Conservation (phyloP, 2,329 filamentous ascomycete genomes). For the Aspergillus sp. region DNA sequence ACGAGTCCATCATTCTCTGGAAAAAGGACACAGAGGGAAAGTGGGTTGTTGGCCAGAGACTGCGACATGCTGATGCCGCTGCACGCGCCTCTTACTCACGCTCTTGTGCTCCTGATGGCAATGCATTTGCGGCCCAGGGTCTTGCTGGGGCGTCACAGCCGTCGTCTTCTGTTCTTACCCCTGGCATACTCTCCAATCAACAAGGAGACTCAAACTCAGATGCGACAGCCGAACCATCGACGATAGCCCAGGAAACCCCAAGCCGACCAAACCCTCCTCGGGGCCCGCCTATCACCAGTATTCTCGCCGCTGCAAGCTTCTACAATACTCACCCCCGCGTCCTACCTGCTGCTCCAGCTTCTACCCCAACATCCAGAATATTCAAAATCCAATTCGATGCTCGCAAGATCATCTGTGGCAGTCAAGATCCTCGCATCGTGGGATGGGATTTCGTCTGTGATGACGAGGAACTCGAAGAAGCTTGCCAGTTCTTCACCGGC, state of each 20-base stretch:
- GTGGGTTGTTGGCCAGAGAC: constrained; percentile 75
- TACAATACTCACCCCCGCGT: not conserved
- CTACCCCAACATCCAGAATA: constrained; percentile 59
- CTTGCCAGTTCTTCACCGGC: constrained; percentile 70
- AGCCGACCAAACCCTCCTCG: constrained; percentile 25
- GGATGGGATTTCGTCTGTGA: constrained; percentile 97
- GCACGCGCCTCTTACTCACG: constrained; percentile 29
- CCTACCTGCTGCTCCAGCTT: constrained; percentile 14
- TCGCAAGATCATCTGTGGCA: constrained; percentile 89
- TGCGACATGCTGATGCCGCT: constrained; percentile 63
- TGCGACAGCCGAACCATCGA: not conserved
- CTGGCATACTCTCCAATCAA: not conserved
- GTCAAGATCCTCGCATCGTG: constrained; percentile 85
- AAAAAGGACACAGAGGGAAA: constrained; percentile 78
- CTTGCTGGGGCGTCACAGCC: not conserved
- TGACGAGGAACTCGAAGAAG: constrained; percentile 76
- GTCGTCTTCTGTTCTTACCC: not conserved
- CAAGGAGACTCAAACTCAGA: not conserved
- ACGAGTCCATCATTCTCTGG: constrained; percentile 96
- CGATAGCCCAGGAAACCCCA: constrained; percentile 26
- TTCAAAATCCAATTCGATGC: constrained; percentile 98
- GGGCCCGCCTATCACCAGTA: not conserved
- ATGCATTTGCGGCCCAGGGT: constrained; percentile 10
- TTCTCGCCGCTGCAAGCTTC: not conserved
- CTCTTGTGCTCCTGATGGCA: not conserved